These are phyloP conservation scores for Penicillium sp. DNA, from an alignment of 2,329 filamentous ascomycete genomes.

Conservation along the genomic window DNA sequence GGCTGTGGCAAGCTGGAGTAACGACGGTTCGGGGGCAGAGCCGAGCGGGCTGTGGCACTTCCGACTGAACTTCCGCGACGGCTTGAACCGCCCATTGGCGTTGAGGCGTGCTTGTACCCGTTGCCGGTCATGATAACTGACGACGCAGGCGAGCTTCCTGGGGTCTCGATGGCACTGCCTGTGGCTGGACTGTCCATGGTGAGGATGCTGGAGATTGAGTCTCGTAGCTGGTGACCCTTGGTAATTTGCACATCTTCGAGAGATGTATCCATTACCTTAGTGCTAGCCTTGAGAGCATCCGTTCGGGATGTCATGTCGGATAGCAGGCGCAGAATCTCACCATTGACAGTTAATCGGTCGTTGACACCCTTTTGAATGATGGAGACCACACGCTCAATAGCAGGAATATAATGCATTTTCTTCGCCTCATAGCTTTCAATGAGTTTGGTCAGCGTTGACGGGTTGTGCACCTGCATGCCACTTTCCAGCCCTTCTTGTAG, in stretches of 20 bases:
- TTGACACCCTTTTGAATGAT: slow-evolving; percentile 96
- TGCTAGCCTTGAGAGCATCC: slow-evolving; percentile 70
- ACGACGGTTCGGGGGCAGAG: slow-evolving; percentile 41
- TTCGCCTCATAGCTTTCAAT: slow-evolving; percentile 94
- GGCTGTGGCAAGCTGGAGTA: slow-evolving; percentile 48
- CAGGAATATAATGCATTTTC: slow-evolving; percentile 88
- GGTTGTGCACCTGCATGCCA: slow-evolving; percentile 69
- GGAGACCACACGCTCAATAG: slow-evolving; percentile 83
- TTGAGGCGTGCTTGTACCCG: slow-evolving; percentile 46
- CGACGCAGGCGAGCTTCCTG: slow-evolving; percentile 68
- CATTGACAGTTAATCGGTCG: slow-evolving; percentile 93
- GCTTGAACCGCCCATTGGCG: slow-evolving; percentile 45
- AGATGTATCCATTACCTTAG: slow-evolving; percentile 70
- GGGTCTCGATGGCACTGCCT: slow-evolving; percentile 68
- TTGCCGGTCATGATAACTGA: slow-evolving; percentile 58
- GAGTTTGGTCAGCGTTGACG: slow-evolving; percentile 69
- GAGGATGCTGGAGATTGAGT: slow-evolving; percentile 89
- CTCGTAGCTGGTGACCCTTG: slow-evolving; percentile 72
- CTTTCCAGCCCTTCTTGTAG: slow-evolving; percentile 76
- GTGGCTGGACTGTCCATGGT: slow-evolving; percentile 74
- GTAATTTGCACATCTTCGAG: slow-evolving; percentile 66
- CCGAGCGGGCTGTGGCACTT: slow-evolving; percentile 38
- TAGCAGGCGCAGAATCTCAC: slow-evolving; percentile 84
- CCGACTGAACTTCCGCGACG: slow-evolving; percentile 47
- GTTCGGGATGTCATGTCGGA: slow-evolving; percentile 82